Evolutionary conservation across 805 yeast species (phyloP), one percentile per base, ranked within the genome.

Genomic region (Starmerella powellii): DNA sequence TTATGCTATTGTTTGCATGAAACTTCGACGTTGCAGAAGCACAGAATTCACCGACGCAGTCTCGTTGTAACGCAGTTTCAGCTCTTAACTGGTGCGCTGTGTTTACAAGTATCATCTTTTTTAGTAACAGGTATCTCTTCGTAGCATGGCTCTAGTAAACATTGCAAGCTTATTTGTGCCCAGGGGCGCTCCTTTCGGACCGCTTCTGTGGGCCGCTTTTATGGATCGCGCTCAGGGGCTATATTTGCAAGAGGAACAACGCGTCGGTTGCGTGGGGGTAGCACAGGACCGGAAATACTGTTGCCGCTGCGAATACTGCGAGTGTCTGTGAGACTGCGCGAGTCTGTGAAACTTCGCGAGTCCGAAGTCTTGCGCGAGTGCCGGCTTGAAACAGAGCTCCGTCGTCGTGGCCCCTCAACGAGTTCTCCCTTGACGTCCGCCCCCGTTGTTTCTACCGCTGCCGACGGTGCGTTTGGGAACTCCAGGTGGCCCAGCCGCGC

Each of bases 211-310:
- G n/a, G n/a, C n/a, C n/a, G n/a, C n/a, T 35, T 16, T 24, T 16
- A 12, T 32, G 20, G 4, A 10, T 27, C 37, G 8, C 38, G 37
- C 39, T 47, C 51, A 19, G 51, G 51, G n/a, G 46, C 41, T 8
- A 47, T 48, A 28, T 47, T 44, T 4, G 44, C 24, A 21, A 47
- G 45, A 16, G 45, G 37, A 16, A 45, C 46, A 6, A 16, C 26
- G 29, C 41, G 34, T n/a, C 51, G 44, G 16, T 33, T 19, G 10
- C 51, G 48, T 11, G 46, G 51, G 12, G 51, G 46, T 18, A 41
- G 34, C 8, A 8, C 6, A 13, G 51, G 47, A 16, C 40, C 44
- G 17, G 23, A 18, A 16, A 27, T 27, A 12, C 20, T 11, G 19
- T 30, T 26, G 30, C 34, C 30, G 27, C 48, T 44, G 32, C 24